Evolutionary conservation across 352 stramenopile genomes (phyloP).

Genomic region (Phytophthora sojae): DNA sequence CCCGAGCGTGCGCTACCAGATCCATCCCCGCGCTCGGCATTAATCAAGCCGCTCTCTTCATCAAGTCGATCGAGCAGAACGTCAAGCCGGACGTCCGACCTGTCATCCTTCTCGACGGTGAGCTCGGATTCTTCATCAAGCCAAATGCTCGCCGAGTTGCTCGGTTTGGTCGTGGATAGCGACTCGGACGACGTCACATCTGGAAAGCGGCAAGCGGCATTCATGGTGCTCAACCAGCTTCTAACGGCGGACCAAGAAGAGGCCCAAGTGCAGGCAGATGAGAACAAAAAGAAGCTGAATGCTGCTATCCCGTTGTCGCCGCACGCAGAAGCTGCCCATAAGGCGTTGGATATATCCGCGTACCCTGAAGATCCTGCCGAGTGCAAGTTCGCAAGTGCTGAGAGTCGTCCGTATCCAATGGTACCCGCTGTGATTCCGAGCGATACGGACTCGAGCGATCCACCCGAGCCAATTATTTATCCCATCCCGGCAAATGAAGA

Average conservation of each 20-base stretch:
- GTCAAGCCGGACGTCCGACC: not conserved
- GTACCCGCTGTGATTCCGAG: slow-evolving; percentile 12
- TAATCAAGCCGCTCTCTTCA: not conserved
- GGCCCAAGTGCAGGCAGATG: slow-evolving; percentile 12
- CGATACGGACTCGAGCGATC: not conserved
- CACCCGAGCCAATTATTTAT: slow-evolving; percentile 23
- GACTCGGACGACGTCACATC: slow-evolving; percentile 3
- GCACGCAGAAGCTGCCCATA: slow-evolving; percentile 2
- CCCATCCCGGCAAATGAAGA: slow-evolving; percentile 43
- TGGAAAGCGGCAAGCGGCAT: slow-evolving; percentile 20
- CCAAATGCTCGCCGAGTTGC: slow-evolving; percentile 24
- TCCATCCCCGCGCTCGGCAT: not conserved
- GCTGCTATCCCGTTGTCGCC: not conserved
- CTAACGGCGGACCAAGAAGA: slow-evolving; percentile 23
- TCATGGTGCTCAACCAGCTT: slow-evolving; percentile 35
- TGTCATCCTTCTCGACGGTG: slow-evolving; percentile 6
- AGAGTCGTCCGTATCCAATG: slow-evolving; percentile 37
- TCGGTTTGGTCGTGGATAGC: slow-evolving; percentile 25
- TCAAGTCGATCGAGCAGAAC: slow-evolving; percentile 4
- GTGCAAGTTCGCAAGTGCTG: slow-evolving; percentile 38
- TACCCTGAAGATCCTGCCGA: slow-evolving; percentile 24
- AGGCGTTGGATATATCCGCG: slow-evolving; percentile 31
- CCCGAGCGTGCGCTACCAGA: slow-evolving; percentile 24
- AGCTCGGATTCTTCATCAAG: slow-evolving; percentile 14
- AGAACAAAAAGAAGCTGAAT: slow-evolving; percentile 19